Conservation (phyloP, 257 asterid genomes). For the Thymus mandschuricus region DNA sequence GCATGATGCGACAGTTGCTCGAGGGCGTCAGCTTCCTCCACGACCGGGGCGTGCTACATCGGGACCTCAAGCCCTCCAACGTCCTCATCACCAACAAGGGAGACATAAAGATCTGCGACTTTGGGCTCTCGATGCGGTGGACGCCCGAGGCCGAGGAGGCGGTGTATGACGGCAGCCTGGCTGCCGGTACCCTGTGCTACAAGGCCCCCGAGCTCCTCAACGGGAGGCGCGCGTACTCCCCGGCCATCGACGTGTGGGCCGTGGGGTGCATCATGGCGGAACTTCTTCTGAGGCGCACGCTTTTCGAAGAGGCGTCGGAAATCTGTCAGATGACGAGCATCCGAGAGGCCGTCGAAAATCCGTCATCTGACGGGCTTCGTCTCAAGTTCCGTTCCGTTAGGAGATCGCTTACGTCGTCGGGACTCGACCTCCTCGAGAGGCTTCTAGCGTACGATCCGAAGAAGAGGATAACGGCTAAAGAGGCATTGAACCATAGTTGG, state of each 20-base stretch:
- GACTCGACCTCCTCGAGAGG: neutral
- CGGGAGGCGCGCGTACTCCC: neutral
- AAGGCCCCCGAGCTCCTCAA: neutral
- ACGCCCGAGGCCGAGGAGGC: neutral
- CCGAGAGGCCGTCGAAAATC: neutral
- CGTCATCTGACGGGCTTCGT: too few species aligned
- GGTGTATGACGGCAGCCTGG: neutral
- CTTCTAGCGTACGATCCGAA: neutral
- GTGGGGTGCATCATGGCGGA: constrained; percentile 16
- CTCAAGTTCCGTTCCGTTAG: too few species aligned
- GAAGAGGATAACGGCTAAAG: neutral
- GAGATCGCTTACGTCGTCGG: neutral
- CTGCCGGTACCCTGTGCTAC: neutral
- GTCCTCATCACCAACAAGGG: neutral
- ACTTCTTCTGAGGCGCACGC: neutral
- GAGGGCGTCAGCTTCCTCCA: neutral
- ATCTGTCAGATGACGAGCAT: neutral
- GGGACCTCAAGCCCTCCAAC: neutral
- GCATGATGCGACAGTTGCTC: neutral
- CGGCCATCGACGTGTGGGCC: neutral
- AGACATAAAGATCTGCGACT: neutral
- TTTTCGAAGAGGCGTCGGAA: neutral
- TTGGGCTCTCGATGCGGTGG: neutral
- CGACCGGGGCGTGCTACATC: neutral
- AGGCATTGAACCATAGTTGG: neutral